Percentiles rank a stretch among this genome's conserved stretches.
These are phyloP conservation scores for Kwoniella heveanensis DNA, from an alignment of 768 basidiomycete genomes.

Conservation along the genomic window DNA sequence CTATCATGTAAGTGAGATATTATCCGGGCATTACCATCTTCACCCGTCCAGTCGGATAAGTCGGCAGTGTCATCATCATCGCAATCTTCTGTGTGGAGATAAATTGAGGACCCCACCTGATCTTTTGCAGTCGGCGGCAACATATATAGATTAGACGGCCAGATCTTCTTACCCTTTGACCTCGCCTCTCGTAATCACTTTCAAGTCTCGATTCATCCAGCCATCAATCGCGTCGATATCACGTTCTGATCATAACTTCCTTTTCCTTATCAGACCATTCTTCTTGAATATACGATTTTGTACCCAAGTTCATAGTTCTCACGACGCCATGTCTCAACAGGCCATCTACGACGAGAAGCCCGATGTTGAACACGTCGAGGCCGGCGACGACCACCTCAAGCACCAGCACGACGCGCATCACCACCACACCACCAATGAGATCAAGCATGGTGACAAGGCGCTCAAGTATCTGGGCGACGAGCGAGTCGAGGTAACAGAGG, in stretches of 20 bases:
- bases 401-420: slow-evolving; percentile 8
- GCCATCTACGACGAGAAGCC: slow-evolving; percentile 16
- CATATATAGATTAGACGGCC: not conserved
- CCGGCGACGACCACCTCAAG: slow-evolving; percentile 15
- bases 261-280: no score
- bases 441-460: slow-evolving; percentile 42
- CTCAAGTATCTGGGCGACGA: slow-evolving; percentile 41
- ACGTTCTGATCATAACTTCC: not conserved
- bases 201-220: not conserved
- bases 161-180: not conserved
- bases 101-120: not conserved
- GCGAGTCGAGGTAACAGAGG: slow-evolving; percentile 44
- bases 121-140: not conserved
- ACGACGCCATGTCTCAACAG: not conserved
- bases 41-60: not conserved
- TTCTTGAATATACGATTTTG: no score
- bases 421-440: slow-evolving; percentile 20
- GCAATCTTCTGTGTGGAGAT: not conserved
- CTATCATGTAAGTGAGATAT: no score
- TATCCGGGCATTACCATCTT: not conserved
- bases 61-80: not conserved
- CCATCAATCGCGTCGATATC: not conserved
- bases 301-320: no score
- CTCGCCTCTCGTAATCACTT: not conserved
- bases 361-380: slow-evolving; percentile 22